phyloP scores from a whole-genome alignment of 1,284 basidiomycete genomes.

The Phlebopus sp. region DNA sequence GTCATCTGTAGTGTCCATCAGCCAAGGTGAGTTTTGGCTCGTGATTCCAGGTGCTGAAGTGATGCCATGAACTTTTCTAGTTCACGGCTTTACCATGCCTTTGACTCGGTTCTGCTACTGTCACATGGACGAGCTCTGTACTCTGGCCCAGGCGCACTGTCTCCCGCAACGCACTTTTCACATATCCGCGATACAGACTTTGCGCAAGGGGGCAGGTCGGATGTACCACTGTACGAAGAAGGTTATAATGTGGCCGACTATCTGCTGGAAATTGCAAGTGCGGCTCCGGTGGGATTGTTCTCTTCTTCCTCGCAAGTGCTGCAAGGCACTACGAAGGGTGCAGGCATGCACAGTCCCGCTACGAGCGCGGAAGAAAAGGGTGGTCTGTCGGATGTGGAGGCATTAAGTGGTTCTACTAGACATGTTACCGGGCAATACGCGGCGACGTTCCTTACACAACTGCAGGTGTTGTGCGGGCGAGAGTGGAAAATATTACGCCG shows the following conservation, averaged over 20 bases:
- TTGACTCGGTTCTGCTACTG: constrained; percentile 79
- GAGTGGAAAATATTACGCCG: constrained; percentile 81
- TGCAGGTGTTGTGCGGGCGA: constrained; percentile 73
- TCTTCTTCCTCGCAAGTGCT: constrained; percentile 5
- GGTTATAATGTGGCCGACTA: constrained; percentile 92
- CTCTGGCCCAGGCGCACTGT: constrained; percentile 68
- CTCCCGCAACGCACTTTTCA: constrained; percentile 65
- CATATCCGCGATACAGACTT: constrained; percentile 34
- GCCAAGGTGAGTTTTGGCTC: constrained; percentile 52
- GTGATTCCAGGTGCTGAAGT: not conserved
- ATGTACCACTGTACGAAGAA: constrained; percentile 45
- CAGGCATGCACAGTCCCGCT: not conserved
- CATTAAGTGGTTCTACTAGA: constrained; percentile 17
- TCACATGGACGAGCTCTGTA: constrained; percentile 79
- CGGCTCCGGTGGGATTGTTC: constrained; percentile 49
- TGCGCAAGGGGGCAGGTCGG: constrained; percentile 34
- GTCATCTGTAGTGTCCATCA: constrained; percentile 88
- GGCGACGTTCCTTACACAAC: constrained; percentile 82
- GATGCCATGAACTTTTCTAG: constrained; percentile 32
- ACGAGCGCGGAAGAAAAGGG: constrained; percentile 15
- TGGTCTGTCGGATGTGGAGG: constrained; percentile 17
- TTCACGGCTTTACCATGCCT: constrained; percentile 81
- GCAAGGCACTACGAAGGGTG: constrained; percentile 7
- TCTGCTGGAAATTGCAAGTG: constrained; percentile 80
- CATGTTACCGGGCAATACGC: constrained; percentile 39